Evolutionary conservation across 768 basidiomycete genomes (phyloP).

Genomic region (Macrolepiota dolichaula): DNA sequence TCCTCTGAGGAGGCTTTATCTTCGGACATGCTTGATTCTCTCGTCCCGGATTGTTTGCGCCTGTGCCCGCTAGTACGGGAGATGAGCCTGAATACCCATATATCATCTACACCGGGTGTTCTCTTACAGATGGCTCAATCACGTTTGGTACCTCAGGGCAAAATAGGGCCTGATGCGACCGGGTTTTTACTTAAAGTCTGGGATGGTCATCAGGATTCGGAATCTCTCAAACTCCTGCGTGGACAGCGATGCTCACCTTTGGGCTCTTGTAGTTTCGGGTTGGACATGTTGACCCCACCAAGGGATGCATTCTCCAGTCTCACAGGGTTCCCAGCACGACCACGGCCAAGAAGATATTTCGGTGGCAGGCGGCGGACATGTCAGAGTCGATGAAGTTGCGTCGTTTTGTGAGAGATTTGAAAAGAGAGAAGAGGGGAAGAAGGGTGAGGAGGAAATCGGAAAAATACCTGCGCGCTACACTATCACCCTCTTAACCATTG

Average conservation of each 20-base stretch:
- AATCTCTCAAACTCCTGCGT: background rate
- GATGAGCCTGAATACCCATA: constrained; percentile 20
- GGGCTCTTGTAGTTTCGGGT: background rate
- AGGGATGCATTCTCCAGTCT: background rate
- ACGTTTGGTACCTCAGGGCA: constrained; percentile 12
- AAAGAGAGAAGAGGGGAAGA: background rate
- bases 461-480: background rate
- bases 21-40: background rate
- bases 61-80: constrained; percentile 21
- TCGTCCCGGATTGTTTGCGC: background rate
- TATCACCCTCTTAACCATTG: background rate
- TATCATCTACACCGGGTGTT: constrained; percentile 17
- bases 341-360: constrained; percentile 2
- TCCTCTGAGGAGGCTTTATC: background rate
- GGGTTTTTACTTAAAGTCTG: constrained; percentile 1
- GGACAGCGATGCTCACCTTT: background rate
- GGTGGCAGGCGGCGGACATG: constrained; percentile 5
- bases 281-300: constrained; percentile 7
- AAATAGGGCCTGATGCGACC: background rate
- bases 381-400: constrained; percentile 8
- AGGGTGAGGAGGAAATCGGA: background rate
- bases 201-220: constrained; percentile 11
- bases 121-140: constrained; percentile 22
- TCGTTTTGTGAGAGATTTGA: background rate
- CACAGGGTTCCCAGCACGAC: background rate